Evolutionary conservation across 495 filamentous ascomycete species (phyloP).

Genomic region (Talaromyces ruber): DNA sequence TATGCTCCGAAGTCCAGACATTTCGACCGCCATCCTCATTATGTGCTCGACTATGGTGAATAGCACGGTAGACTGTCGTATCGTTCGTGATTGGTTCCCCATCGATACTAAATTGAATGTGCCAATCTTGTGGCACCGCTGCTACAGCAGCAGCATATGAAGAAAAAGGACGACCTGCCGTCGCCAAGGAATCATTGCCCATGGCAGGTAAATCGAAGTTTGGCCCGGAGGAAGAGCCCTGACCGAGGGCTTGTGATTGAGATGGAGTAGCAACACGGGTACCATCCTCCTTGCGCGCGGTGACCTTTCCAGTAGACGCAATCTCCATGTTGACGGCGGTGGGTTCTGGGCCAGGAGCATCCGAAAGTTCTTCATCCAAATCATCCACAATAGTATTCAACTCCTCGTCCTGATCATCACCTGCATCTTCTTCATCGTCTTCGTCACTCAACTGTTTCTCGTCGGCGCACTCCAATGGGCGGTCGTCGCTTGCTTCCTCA

Average conservation of each 20-base stretch:
- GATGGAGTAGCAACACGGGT: constrained; percentile 83
- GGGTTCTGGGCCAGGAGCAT: constrained; percentile 63
- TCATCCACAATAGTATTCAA: constrained; percentile 86
- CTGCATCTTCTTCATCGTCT: constrained; percentile 63
- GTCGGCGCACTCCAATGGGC: constrained; percentile 86
- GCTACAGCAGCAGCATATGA: constrained; percentile 78
- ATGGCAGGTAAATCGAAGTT: constrained; percentile 22
- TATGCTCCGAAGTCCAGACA: constrained; percentile 83
- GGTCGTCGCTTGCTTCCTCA: constrained; percentile 42
- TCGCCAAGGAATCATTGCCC: constrained; percentile 29
- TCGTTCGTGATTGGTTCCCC: constrained; percentile 78
- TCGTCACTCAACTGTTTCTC: constrained; percentile 79
- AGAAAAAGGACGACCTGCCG: constrained; percentile 40
- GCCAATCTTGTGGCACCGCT: constrained; percentile 82
- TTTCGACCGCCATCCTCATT: constrained; percentile 64
- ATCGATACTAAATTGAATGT: constrained; percentile 90
- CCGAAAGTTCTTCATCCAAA: constrained; percentile 80
- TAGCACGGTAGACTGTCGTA: constrained; percentile 92
- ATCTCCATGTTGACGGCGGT: constrained; percentile 91
- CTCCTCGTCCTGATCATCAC: constrained; percentile 57
- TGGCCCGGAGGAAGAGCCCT: constrained; percentile 36
- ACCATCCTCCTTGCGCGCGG: constrained; percentile 93
- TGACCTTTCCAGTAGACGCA: constrained; percentile 82
- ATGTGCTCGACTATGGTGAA: constrained; percentile 62
- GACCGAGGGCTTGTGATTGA: constrained; percentile 44